Base-by-base conservation (phyloP, 345 rosid genomes). In the Citrus reticulata region DNA sequence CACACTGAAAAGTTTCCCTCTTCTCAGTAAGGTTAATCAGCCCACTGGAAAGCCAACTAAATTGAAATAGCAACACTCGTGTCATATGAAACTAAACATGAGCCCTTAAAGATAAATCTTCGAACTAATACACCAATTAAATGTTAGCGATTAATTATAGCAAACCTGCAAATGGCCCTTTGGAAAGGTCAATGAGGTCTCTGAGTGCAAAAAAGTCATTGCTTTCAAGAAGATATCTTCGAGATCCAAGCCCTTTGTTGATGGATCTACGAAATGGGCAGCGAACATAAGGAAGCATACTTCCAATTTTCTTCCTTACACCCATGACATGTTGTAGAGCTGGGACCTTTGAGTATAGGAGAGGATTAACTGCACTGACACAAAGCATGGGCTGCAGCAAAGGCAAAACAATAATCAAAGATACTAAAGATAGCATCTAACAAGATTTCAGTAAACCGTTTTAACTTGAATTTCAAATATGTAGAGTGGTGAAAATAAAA, bases 121-220 rank as follows among this genome's bases (percentile, higher is more conserved):
- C 20, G 0, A 16, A 35, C 61, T 32, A 75, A 79, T 27, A 65
- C 64, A 74, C 35, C 62, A 46, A 75, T 11, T 39, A 62, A 32
- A 39, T 46, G 37, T 58, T 70, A 54, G 67, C 66, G 25, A 57
- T 57, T 39, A 30, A 75, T 63, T n/a, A 73, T 74, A 85, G 69
- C 77, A 77, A 72, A 95, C 99, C 98, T 91, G 99, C 92, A 87
- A 94, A 96, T 72, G 98, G 91, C 75, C 99, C 98, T 87, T 90
- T 96, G 29, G 99, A 96, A 77, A 96, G 98, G 92, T 97, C 98
- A 66, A 93, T 87, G 64, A 97, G 95, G 82, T 96, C 98, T 84
- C 88, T 93, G 68, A 92, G 89, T 29, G 97, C 90, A 81, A 97
- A 94, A 85, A 97, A 97, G 69, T 94, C 98, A 72, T 89, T 90